These are phyloP conservation scores for Coemansia sp. DNA, from an alignment of 192 early-diverging fungal species.

Conservation along the genomic window DNA sequence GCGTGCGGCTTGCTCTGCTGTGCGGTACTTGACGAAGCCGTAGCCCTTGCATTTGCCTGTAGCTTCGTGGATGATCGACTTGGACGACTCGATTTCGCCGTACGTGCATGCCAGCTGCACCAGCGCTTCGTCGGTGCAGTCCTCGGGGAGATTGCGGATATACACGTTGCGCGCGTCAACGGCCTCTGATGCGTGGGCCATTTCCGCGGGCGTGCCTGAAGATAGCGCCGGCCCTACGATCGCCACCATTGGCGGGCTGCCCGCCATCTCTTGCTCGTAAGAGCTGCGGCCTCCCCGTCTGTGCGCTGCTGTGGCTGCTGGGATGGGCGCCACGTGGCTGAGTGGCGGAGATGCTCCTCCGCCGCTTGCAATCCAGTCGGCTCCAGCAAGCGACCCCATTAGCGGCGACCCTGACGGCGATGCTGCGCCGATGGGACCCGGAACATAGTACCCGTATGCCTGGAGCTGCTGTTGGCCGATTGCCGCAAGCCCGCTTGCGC, in stretches of 20 bases:
- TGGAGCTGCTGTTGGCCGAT: slow-evolving; percentile 14
- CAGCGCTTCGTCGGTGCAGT: slow-evolving; percentile 71
- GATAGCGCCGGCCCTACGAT: background rate
- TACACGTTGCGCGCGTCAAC: slow-evolving; percentile 70
- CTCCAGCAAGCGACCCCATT: slow-evolving; percentile 14
- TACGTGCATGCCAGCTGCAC: slow-evolving; percentile 65
- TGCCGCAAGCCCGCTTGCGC: background rate
- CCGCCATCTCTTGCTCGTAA: slow-evolving; percentile 8
- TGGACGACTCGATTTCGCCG: slow-evolving; percentile 76
- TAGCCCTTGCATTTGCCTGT: slow-evolving; percentile 85
- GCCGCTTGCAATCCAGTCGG: background rate
- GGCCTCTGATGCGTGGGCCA: slow-evolving; percentile 4
- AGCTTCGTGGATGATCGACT: slow-evolving; percentile 81
- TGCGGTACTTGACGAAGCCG: slow-evolving; percentile 87
- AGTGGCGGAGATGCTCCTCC: background rate
- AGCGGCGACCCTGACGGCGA: slow-evolving; percentile 25
- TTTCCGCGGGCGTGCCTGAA: background rate
- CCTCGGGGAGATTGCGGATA: slow-evolving; percentile 71
- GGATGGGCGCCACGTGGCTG: background rate
- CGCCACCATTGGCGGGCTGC: slow-evolving; percentile 6
- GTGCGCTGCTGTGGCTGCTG: background rate
- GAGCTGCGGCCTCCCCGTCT: background rate
- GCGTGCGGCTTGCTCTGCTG: slow-evolving; percentile 61
- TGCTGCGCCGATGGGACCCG: slow-evolving; percentile 1
- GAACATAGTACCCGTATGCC: slow-evolving; percentile 32